Evolutionary conservation across 768 basidiomycete species (phyloP), one percentile per base, ranked within the genome.

Genomic region (Trametes meyenii): DNA sequence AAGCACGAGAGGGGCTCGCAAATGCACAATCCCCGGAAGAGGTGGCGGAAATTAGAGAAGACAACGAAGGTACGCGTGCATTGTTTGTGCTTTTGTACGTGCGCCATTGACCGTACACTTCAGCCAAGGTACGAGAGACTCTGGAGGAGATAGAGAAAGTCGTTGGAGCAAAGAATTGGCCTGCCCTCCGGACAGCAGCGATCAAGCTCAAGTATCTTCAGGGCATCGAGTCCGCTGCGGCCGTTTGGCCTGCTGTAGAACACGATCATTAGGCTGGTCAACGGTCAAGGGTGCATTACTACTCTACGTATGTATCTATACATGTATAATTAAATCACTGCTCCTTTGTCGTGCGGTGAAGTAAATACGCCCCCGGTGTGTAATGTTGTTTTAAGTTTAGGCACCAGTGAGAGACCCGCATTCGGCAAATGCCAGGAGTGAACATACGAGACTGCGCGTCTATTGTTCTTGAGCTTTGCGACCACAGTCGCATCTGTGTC

Each of bases 151-250:
- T 95, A 43, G 78, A 82, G 64, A 66, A 53, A 0, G 73, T 84
- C 3, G 84, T 92, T 11, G 82, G 74, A 0, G 60, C 69, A 19
- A 72, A 77, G 44, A 79, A 88, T 56, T 89, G 92, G 85, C 66
- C 66, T 4, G 68, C 72, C 1, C 88, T 84, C 0, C 90, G 86
- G 70, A 67, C 68, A 11, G 83, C 80, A 19, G 82, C 88, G 10
- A 81, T 94, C 24, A 81, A 86, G 66, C 78, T 96, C 24, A 85
- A 86, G 65, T 97, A 96, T 71, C 75, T 93, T 69, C 75, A 84
- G 45, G 81, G 86, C 19, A 85, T 93, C 24, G 74, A 79, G n/a
- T 72, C 78, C 10, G 87, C 86, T 5, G 84, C 78, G 2, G 71
- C 72, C 57, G 73, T 68, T 38, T 74, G 74, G 75, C 73, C 74